Evolutionary conservation across 2,329 filamentous ascomycete species (phyloP).

Genomic region (Paraphoma chrysanthemicola): DNA sequence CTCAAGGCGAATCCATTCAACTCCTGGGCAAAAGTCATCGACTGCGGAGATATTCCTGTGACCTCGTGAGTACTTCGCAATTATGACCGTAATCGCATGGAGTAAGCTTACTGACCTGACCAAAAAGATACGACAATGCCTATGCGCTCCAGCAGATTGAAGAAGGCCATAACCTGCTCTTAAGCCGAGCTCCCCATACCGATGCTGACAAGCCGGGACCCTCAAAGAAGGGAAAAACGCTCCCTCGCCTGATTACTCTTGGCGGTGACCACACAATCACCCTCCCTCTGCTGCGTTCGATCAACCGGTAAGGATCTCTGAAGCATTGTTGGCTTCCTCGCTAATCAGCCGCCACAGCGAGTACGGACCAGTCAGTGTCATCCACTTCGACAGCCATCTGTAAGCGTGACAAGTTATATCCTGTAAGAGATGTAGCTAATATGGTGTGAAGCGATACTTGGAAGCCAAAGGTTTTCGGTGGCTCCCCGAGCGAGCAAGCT

Average conservation of each 20-base stretch:
- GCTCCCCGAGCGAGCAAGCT: conserved; percentile 76
- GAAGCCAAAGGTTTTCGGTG: conserved; percentile 87
- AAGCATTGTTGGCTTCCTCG: neutral
- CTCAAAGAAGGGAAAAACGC: conserved; percentile 74
- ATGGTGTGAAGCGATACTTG: conserved; percentile 59
- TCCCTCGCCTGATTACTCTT: conserved; percentile 82
- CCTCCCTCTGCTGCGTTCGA: conserved; percentile 62
- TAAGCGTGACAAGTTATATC: conserved; percentile 41
- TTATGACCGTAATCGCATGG: neutral
- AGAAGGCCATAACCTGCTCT: conserved; percentile 78
- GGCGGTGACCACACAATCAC: conserved; percentile 69
- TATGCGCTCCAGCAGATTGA: conserved; percentile 86
- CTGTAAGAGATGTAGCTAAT: conserved; percentile 15
- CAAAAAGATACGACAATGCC: conserved; percentile 75
- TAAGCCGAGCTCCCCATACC: conserved; percentile 74
- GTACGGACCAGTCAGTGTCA: conserved; percentile 72
- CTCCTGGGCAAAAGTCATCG: conserved; percentile 79
- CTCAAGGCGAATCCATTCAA: conserved; percentile 81
- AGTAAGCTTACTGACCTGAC: neutral
- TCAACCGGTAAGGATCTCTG: conserved; percentile 53
- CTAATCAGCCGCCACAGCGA: conserved; percentile 44
- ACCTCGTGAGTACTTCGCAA: conserved; percentile 67
- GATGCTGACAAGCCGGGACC: conserved; percentile 71
- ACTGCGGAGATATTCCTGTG: conserved; percentile 85
- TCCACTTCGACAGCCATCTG: conserved; percentile 69